Percentiles rank a stretch among this genome's conserved stretches.
Conservation (phyloP, 2,329 filamentous ascomycete species). For the Aspergillus calidoustus region DNA sequence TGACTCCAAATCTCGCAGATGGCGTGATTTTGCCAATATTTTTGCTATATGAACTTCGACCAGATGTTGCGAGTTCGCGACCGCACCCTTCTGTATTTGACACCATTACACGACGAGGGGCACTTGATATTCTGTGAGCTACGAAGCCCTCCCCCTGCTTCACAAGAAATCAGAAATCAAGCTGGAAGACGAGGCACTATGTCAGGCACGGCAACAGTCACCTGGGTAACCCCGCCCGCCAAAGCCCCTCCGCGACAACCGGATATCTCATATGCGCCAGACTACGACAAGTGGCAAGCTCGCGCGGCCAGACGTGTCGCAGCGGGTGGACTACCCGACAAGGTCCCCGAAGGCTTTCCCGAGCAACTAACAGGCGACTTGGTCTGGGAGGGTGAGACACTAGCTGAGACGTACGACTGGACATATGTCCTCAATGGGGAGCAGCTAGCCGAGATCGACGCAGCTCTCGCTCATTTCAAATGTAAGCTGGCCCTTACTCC, state of each 20-base stretch:
- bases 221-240: slow-evolving; percentile 1
- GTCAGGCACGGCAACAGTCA: not conserved
- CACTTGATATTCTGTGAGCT: too few relatives aligned
- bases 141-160: not conserved
- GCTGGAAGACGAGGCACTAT: not conserved
- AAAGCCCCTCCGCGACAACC: not conserved
- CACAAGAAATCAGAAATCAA: not conserved
- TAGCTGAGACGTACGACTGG: slow-evolving; percentile 47
- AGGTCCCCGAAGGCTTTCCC: slow-evolving; percentile 33
- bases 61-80: too few relatives aligned
- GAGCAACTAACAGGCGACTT: slow-evolving; percentile 45
- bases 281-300: slow-evolving; percentile 2
- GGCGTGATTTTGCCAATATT: not conserved
- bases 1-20: not conserved
- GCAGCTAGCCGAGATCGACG: slow-evolving; percentile 50
- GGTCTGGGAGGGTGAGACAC: slow-evolving; percentile 53
- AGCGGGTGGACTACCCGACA: not conserved
- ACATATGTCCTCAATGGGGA: slow-evolving; percentile 40
- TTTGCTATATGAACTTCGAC: not conserved
- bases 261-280: not conserved
- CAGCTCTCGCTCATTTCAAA: slow-evolving; percentile 49
- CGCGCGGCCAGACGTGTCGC: slow-evolving; percentile 43
- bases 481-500: slow-evolving; percentile 24
- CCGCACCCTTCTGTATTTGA: too few relatives aligned
- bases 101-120: too few relatives aligned